phyloP scores from a whole-genome alignment of 129 eudicot species.

The Flaveria robusta region DNA sequence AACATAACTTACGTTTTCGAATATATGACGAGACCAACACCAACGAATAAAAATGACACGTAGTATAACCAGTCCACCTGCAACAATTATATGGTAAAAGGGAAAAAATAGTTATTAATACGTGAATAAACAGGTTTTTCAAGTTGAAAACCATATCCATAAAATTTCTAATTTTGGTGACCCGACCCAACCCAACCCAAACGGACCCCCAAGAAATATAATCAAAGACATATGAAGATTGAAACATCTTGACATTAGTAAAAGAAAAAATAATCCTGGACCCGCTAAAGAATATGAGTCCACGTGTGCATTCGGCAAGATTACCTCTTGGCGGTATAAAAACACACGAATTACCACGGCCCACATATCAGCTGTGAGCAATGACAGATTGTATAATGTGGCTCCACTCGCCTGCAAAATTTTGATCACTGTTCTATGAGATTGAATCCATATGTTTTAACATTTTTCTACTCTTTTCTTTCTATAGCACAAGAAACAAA shows the following conservation, averaged over 20 bases:
- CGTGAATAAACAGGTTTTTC: background rate
- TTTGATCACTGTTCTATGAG: background rate
- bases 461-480: background rate
- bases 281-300: background rate
- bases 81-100: constrained; percentile 25
- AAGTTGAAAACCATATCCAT: background rate
- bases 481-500: constrained; percentile 22
- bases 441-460: background rate
- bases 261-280: background rate
- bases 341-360: constrained; percentile 74
- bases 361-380: constrained; percentile 97
- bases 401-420: constrained; percentile 74
- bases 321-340: constrained; percentile 78
- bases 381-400: constrained; percentile 81
- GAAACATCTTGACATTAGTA: background rate
- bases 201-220: background rate
- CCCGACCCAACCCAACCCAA: background rate
- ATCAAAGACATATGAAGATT: background rate
- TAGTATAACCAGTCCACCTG: constrained; percentile 90
- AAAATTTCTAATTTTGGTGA: background rate
- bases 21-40: constrained; percentile 69
- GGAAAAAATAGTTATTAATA: background rate
- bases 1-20: constrained; percentile 59
- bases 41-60: constrained; percentile 59
- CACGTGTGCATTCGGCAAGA: background rate